A percentile compares a stretch with the other conserved stretches of the same genome.
Conservation (phyloP, 2,329 filamentous ascomycete species). For the Calonectria honghensis region DNA sequence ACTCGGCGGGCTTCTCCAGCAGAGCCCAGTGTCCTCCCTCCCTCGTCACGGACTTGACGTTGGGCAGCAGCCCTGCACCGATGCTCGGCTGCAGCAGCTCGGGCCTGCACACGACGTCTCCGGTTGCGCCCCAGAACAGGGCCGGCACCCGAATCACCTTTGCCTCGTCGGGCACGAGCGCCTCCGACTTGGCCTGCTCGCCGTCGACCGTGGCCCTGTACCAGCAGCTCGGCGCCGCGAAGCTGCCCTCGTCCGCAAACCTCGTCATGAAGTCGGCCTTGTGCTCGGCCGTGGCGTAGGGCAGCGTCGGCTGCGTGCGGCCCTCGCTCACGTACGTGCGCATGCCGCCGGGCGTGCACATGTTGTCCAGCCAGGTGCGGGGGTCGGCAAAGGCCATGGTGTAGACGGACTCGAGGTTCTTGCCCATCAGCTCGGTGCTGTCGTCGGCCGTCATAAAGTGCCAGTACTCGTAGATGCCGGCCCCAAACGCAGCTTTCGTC, state of each 20-base stretch:
- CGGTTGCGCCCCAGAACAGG: background rate
- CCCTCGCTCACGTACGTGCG: background rate
- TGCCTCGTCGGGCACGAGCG: background rate
- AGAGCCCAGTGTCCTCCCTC: conserved; percentile 4
- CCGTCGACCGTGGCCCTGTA: background rate
- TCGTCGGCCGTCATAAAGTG: background rate
- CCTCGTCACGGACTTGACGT: background rate
- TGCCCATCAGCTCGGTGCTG: background rate
- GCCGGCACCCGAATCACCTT: background rate
- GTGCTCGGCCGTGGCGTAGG: background rate
- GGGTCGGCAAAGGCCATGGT: background rate
- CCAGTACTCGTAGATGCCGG: conserved; percentile 11
- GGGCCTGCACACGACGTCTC: background rate
- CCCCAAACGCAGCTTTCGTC: background rate
- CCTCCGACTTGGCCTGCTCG: background rate
- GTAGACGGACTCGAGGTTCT: conserved; percentile 7
- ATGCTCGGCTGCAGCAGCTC: background rate
- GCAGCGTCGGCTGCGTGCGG: background rate
- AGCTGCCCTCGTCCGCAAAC: background rate
- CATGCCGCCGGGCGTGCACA: background rate
- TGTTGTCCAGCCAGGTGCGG: background rate
- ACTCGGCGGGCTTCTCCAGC: background rate
- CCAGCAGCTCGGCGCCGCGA: background rate
- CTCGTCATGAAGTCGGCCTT: conserved; percentile 5
- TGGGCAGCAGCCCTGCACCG: background rate